These are phyloP conservation scores for Phaeosphaeria sp. DNA, from an alignment of 2,329 filamentous ascomycete genomes.

Conservation along the genomic window DNA sequence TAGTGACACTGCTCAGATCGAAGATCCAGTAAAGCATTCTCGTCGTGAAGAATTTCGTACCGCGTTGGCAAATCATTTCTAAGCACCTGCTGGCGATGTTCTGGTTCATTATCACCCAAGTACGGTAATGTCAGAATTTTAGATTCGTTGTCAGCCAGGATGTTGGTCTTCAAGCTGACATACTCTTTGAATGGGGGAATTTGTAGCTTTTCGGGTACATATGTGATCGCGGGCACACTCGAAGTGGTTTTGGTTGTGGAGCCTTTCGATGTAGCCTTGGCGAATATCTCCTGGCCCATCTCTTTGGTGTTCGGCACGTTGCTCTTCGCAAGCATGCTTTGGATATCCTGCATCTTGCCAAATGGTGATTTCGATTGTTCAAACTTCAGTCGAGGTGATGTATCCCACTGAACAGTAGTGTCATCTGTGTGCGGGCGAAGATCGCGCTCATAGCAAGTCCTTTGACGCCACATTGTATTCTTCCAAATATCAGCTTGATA, in stretches of 20 bases:
- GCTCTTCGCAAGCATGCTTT: slow-evolving; percentile 13
- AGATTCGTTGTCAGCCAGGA: slow-evolving; percentile 50
- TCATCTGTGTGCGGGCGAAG: slow-evolving; percentile 11
- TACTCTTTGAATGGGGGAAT: slow-evolving; percentile 52
- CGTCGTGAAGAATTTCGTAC: slow-evolving; percentile 35
- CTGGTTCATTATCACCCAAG: slow-evolving; percentile 32
- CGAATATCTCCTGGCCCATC: slow-evolving; percentile 25
- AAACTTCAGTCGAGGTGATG: slow-evolving; percentile 11
- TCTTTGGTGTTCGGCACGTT: slow-evolving; percentile 2
- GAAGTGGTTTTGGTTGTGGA: slow-evolving; percentile 9
- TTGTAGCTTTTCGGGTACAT: slow-evolving; percentile 17
- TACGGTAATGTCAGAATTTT: slow-evolving; percentile 49
- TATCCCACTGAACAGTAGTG: neutral
- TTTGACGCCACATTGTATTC: slow-evolving; percentile 25
- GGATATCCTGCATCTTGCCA: slow-evolving; percentile 22
- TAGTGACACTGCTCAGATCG: slow-evolving; percentile 45
- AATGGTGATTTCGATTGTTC: slow-evolving; percentile 33
- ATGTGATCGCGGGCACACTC: slow-evolving; percentile 19
- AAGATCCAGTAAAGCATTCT: slow-evolving; percentile 36
- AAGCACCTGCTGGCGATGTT: slow-evolving; percentile 25
- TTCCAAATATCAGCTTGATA: slow-evolving; percentile 1
- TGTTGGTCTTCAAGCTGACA: slow-evolving; percentile 49
- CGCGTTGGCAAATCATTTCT: slow-evolving; percentile 32
- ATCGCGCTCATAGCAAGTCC: slow-evolving; percentile 28
- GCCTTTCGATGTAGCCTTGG: slow-evolving; percentile 16